Evolutionary conservation across 345 rosid genomes (phyloP), one percentile per base, ranked within the genome.

Genomic region (Salix dunnii): DNA sequence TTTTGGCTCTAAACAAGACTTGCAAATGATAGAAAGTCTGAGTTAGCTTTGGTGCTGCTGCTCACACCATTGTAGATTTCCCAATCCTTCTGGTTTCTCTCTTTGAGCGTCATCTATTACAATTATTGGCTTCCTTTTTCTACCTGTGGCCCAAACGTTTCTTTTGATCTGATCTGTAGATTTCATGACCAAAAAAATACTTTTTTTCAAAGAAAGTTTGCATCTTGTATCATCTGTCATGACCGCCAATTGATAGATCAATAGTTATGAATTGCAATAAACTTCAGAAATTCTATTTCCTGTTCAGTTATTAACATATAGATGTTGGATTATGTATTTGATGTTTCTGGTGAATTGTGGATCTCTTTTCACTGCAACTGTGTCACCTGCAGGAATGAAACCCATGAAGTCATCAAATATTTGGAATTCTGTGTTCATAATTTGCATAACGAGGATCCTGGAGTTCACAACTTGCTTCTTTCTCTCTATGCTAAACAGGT

Each of bases 401-500:
- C 98, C 71, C 98, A 96, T 79, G 98, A 94, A 90, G 97, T 96
- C 73, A 92, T 96, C 77, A 96, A 93, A 85, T 96, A 92, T 82
- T 83, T 96, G 79, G 98, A 96, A 78, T 96, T 92, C 78, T 92
- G 95, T 76, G 97, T 94, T 77, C 96, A 96, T 78, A 89, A 79
- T 78, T 82, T 91, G 89, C 92, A 92, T 79, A 93, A 90, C 74
- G 97, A 96, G 91, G 99, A 96, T 88, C 95, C 98, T 70, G 99
- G 99, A 75, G 84, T 93, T 78, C 99, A 96, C 87, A 96, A 93
- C 83, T 84, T 96, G 84, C 90, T 96, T 84, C 94, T 96, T 51
- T 93, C 97, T 75, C 83, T 96, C 82, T 96, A 93, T 88, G 97
- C 99, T 78, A 92, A 92, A 86, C 98, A 93, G 99, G 99, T 92